These are phyloP conservation scores for Nakazawaea ishiwadae DNA, from an alignment of 805 yeast genomes.

Conservation along the genomic window DNA sequence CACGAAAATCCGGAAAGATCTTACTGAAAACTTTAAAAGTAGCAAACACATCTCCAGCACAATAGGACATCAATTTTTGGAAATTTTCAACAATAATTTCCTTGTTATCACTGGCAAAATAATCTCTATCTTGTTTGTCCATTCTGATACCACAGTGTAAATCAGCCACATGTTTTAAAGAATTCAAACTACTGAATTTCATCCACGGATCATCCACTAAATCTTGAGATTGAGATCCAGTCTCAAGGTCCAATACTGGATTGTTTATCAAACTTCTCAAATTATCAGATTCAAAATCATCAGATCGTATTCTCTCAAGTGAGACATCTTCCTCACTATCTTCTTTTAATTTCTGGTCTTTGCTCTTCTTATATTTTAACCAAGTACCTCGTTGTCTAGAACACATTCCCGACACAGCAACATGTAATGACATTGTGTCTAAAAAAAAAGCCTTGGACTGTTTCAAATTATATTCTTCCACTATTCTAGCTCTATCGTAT, in stretches of 20 bases:
- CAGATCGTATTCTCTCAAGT: conserved; percentile 18
- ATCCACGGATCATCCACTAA: conserved; percentile 83
- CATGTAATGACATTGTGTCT: conserved; percentile 91
- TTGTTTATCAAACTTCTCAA: conserved; percentile 23
- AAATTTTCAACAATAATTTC: conserved; percentile 52
- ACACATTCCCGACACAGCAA: conserved; percentile 88
- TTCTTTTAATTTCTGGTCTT: conserved; percentile 15
- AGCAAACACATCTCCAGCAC: conserved; percentile 78
- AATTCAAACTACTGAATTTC: conserved; percentile 67
- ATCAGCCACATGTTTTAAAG: conserved; percentile 72
- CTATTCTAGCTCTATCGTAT: conserved; percentile 82
- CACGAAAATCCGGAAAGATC: conserved; percentile 63
- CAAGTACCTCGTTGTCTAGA: conserved; percentile 84
- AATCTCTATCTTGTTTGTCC: conserved; percentile 64
- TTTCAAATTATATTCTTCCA: conserved; percentile 73
- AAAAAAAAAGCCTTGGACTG: conserved; percentile 71
- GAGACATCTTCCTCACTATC: conserved; percentile 16
- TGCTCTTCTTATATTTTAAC: conserved; percentile 50
- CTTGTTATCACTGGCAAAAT: conserved; percentile 52
- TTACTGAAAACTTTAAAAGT: conserved; percentile 67
- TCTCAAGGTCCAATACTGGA: conserved; percentile 26
- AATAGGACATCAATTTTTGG: conserved; percentile 63
- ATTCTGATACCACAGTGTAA: conserved; percentile 69
- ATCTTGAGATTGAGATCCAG: conserved; percentile 21
- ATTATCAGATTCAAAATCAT: conserved; percentile 19